A percentile compares a stretch with the other conserved stretches of the same genome.
phyloP scores from a whole-genome alignment of 768 basidiomycete species.

The Neoboletus subvelutipes region DNA sequence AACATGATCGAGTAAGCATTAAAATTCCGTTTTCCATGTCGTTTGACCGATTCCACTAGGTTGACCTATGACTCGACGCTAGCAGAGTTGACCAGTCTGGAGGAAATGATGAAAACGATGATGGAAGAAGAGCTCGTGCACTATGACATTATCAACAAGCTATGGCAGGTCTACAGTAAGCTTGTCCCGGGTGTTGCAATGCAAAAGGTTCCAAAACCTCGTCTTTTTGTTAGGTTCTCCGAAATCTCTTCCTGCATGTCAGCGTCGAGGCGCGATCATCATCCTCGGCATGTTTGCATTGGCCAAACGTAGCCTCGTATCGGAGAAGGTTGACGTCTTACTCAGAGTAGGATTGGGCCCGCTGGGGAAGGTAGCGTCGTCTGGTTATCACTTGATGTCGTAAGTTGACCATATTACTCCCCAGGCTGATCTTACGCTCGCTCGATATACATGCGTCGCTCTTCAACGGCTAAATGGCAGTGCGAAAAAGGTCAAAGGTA shows the following conservation, averaged over 20 bases:
- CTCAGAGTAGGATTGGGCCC: conserved; percentile 85
- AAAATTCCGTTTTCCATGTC: neutral
- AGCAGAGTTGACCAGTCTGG: conserved; percentile 92
- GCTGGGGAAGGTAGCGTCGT: conserved; percentile 65
- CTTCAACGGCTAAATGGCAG: conserved; percentile 91
- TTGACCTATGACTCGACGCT: conserved; percentile 89
- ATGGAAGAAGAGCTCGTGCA: conserved; percentile 88
- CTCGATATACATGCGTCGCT: conserved; percentile 91
- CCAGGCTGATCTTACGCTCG: conserved; percentile 85
- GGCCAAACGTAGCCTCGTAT: conserved; percentile 74
- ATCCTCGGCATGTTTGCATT: conserved; percentile 96
- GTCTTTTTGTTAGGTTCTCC: conserved; percentile 55
- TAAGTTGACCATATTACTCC: neutral
- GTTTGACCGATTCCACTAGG: conserved; percentile 40
- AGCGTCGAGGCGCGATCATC: conserved; percentile 93
- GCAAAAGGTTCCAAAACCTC: neutral
- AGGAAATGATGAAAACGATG: conserved; percentile 96
- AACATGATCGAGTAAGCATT: conserved; percentile 90
- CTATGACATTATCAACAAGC: conserved; percentile 79
- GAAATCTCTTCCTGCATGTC: conserved; percentile 71
- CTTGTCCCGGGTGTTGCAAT: conserved; percentile 1
- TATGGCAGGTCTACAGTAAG: conserved; percentile 97
- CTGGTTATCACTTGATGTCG: neutral
- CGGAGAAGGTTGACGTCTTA: conserved; percentile 80
- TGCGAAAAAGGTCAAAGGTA: conserved; percentile 96